Conservation (phyloP, 805 yeast genomes). For the Zygosaccharomyces lentus region DNA sequence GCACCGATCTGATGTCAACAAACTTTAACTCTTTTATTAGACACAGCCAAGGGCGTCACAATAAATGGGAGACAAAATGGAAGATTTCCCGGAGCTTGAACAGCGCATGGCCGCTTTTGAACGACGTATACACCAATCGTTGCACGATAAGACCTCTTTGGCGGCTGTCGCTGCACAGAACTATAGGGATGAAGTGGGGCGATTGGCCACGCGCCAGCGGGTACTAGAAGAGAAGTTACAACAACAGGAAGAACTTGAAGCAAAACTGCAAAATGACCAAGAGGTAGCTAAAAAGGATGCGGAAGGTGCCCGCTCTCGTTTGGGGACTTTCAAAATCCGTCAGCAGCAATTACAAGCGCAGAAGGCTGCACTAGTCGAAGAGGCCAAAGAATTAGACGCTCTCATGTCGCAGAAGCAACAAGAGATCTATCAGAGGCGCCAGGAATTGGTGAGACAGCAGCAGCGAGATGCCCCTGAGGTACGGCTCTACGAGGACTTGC, state of each 20-base stretch:
- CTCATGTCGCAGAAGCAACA: constrained; percentile 33
- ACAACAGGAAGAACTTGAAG: constrained; percentile 28
- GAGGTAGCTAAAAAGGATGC: constrained; percentile 21
- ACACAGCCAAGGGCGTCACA: not conserved
- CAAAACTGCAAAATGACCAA: constrained; percentile 32
- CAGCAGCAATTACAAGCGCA: constrained; percentile 36
- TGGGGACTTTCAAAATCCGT: constrained; percentile 36
- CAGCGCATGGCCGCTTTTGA: constrained; percentile 32
- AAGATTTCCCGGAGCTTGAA: constrained; percentile 9
- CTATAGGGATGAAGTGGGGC: constrained; percentile 11
- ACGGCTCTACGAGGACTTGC: constrained; percentile 45
- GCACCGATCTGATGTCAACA: not conserved
- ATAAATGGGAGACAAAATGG: constrained; percentile 10
- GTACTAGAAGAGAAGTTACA: constrained; percentile 35
- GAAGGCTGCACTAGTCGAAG: constrained; percentile 27
- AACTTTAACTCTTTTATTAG: not conserved
- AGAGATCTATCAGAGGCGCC: constrained; percentile 35
- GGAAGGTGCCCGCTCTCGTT: constrained; percentile 36
- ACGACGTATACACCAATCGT: constrained; percentile 28
- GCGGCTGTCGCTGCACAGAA: constrained; percentile 13
- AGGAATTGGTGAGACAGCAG: constrained; percentile 41
- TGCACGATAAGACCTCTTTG: constrained; percentile 20
- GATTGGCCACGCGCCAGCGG: constrained; percentile 25
- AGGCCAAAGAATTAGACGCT: constrained; percentile 34
- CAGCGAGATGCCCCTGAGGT: constrained; percentile 50